These are phyloP conservation scores for Sporothrix euskadiensis DNA, from an alignment of 2,329 filamentous ascomycete genomes.

Conservation along the genomic window DNA sequence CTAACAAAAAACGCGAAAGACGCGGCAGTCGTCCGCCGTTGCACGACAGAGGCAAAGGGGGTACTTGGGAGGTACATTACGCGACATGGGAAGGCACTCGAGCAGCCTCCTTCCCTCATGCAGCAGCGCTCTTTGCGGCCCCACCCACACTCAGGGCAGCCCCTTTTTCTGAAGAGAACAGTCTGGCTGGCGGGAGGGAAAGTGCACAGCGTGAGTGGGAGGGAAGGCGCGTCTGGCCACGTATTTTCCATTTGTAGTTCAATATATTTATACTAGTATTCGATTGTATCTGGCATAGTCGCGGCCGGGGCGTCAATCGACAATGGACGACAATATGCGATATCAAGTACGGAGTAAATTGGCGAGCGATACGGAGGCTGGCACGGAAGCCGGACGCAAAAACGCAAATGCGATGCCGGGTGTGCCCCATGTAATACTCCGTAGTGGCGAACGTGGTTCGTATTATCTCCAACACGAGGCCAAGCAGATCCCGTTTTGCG, in stretches of 20 bases:
- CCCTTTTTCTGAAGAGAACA: slow-evolving; percentile 18
- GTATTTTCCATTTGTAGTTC: not conserved
- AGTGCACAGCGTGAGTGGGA: not conserved
- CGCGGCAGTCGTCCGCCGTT: not conserved
- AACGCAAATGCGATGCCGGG: not conserved
- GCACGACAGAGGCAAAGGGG: not conserved
- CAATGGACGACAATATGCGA: not conserved
- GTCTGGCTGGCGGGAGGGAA: not conserved
- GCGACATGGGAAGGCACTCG: not conserved
- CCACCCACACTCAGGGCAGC: slow-evolving; percentile 18
- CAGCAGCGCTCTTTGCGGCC: not conserved
- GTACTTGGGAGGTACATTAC: slow-evolving; percentile 12
- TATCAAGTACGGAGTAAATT: not conserved
- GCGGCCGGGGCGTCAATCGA: not conserved
- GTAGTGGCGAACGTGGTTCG: not conserved
- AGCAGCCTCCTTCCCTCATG: slow-evolving; percentile 2
- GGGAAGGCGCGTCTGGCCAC: slow-evolving; percentile 1
- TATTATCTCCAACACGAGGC: slow-evolving; percentile 1
- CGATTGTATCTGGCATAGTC: not conserved
- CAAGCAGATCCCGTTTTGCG: not conserved
- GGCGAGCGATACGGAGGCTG: not conserved
- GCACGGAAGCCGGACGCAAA: not conserved
- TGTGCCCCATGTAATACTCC: not conserved
- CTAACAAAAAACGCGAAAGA: slow-evolving; percentile 4
- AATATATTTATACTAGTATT: not conserved